These are phyloP conservation scores for Nymphaea thermarum DNA, from an alignment of 164 flowering plant genomes.

Conservation along the genomic window DNA sequence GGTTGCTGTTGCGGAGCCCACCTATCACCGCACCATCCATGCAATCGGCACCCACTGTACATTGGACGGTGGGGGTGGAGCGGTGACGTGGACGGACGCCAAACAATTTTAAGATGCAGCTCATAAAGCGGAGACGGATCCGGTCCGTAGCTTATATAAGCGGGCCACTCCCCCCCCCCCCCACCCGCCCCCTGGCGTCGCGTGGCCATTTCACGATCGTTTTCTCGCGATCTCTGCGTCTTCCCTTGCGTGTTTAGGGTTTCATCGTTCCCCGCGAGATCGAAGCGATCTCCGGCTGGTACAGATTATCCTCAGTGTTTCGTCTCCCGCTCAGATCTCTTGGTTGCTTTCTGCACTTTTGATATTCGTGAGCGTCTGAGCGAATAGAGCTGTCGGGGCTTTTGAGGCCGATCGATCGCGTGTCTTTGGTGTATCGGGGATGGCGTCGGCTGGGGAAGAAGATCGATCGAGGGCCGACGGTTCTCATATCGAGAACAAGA, in stretches of 20 bases:
- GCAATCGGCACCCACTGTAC: neutral
- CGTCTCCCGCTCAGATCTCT: neutral
- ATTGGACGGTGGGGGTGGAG: neutral
- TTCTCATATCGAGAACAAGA: slow-evolving; percentile 13
- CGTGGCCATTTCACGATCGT: neutral
- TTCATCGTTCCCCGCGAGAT: neutral
- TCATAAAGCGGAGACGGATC: neutral
- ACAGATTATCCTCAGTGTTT: neutral
- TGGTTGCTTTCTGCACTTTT: neutral
- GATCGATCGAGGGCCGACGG: slow-evolving; percentile 13
- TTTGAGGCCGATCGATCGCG: neutral
- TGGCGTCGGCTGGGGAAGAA: slow-evolving; percentile 22
- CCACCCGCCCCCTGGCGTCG: no score
- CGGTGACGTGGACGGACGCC: neutral
- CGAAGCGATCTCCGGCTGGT: neutral
- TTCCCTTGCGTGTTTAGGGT: neutral
- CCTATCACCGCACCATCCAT: neutral
- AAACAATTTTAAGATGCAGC: neutral
- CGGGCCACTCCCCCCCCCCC: no score
- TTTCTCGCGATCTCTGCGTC: neutral
- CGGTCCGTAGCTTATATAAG: neutral
- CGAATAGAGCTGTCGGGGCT: neutral
- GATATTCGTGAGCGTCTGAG: neutral
- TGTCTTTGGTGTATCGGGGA: slow-evolving; percentile 5
- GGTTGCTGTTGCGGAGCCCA: neutral